A percentile compares a stretch with the other conserved stretches of the same genome.
phyloP scores from a whole-genome alignment of 2,329 filamentous ascomycete genomes.

The Colletotrichum gloeosporioides region DNA sequence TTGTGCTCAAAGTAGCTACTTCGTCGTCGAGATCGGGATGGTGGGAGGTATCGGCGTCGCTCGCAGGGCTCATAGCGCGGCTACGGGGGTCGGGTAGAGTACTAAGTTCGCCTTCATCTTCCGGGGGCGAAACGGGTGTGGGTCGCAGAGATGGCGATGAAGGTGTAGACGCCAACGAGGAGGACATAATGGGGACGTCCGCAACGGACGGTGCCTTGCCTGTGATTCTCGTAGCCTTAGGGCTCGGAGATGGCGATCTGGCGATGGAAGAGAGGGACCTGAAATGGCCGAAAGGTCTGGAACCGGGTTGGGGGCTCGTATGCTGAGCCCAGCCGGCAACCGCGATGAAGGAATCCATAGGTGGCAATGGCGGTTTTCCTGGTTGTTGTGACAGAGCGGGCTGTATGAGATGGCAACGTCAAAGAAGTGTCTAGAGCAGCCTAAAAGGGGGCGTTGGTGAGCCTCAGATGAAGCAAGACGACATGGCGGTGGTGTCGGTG shows the following conservation, averaged over 20 bases:
- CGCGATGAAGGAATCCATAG: constrained; percentile 47
- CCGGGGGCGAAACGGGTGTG: constrained; percentile 43
- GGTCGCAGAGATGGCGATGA: constrained; percentile 36
- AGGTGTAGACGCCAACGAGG: constrained; percentile 36
- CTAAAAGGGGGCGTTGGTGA: not conserved
- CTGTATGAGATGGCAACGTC: not conserved
- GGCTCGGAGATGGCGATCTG: constrained; percentile 33
- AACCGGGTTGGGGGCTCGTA: constrained; percentile 33
- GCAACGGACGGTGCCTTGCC: constrained; percentile 42
- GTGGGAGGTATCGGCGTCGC: constrained; percentile 38
- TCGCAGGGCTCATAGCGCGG: constrained; percentile 53
- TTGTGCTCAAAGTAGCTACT: constrained; percentile 89
- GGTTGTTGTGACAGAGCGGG: not conserved
- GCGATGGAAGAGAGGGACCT: constrained; percentile 60
- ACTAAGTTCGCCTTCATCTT: constrained; percentile 67
- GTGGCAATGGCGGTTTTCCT: not conserved
- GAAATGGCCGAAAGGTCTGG: constrained; percentile 52
- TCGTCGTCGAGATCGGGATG: constrained; percentile 70
- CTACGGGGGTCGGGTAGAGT: constrained; percentile 71
- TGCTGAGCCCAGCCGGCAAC: constrained; percentile 59
- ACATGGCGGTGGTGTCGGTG: constrained; percentile 11
- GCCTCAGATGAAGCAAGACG: constrained; percentile 5
- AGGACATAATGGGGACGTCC: constrained; percentile 42
- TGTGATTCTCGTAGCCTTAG: constrained; percentile 41
- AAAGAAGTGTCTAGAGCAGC: not conserved